A percentile compares a stretch with the other conserved stretches of the same genome.
phyloP scores from a whole-genome alignment of 768 basidiomycete genomes.

The Lentinula boryana region DNA sequence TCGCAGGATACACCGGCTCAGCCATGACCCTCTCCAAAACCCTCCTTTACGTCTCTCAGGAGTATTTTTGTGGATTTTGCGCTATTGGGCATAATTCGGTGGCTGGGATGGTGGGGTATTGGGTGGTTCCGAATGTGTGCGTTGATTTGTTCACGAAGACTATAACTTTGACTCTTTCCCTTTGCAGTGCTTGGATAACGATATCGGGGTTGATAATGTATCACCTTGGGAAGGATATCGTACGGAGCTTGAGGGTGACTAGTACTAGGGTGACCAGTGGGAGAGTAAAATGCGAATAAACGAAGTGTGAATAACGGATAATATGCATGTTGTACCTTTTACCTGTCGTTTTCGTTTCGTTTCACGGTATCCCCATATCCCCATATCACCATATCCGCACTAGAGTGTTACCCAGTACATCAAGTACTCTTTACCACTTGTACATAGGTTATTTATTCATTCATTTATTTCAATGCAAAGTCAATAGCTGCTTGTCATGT shows the following conservation, averaged over 20 bases:
- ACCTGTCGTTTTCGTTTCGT: not conserved
- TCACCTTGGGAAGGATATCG: not conserved
- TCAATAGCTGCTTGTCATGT: no score
- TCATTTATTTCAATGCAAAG: no score
- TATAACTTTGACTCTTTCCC: not conserved
- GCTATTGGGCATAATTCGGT: conserved; percentile 67
- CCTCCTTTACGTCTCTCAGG: conserved; percentile 73
- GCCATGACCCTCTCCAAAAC: conserved; percentile 87
- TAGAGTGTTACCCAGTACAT: no score
- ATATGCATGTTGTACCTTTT: not conserved
- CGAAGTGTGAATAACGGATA: no score
- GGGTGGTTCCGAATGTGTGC: no score
- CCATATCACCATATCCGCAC: no score
- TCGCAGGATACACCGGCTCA: conserved; percentile 62
- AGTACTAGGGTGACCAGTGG: not conserved
- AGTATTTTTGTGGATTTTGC: conserved; percentile 73
- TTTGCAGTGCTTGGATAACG: conserved; percentile 1
- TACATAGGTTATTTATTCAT: not conserved
- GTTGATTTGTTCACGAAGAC: no score
- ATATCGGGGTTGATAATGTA: conserved; percentile 1
- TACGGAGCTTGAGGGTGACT: not conserved
- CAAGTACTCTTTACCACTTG: not conserved
- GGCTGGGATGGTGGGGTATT: conserved; percentile 31
- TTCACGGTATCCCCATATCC: not conserved
- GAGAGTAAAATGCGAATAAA: not conserved